These are phyloP conservation scores for Cladosporium velox DNA, from an alignment of 2,329 filamentous ascomycete species.

Conservation along the genomic window DNA sequence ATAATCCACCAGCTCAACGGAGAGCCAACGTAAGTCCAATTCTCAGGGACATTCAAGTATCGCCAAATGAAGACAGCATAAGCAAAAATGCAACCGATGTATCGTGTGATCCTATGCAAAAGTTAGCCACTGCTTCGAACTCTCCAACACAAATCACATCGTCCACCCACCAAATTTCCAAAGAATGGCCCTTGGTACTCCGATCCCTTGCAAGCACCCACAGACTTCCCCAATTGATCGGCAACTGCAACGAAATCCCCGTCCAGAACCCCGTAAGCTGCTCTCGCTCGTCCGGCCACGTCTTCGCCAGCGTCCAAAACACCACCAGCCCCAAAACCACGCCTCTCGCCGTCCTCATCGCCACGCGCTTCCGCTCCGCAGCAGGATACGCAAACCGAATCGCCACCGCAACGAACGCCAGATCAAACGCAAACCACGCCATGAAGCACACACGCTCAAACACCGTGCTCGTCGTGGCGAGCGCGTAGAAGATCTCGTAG, in stretches of 20 bases:
- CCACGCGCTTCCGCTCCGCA: slow-evolving; percentile 28
- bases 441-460: slow-evolving; percentile 42
- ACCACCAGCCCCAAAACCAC: slow-evolving; percentile 35
- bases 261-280: slow-evolving; percentile 46
- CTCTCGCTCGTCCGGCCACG: slow-evolving; percentile 43
- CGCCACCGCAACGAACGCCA: slow-evolving; percentile 39
- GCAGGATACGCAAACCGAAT: slow-evolving; percentile 35
- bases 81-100: slow-evolving; percentile 42
- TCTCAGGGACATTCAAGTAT: slow-evolving; percentile 42
- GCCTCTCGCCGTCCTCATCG: slow-evolving; percentile 33
- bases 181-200: slow-evolving; percentile 42
- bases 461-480: slow-evolving; percentile 38
- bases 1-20: slow-evolving; percentile 40
- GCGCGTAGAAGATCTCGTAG: slow-evolving; percentile 45
- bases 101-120: slow-evolving; percentile 40
- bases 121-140: neutral
- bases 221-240: slow-evolving; percentile 42
- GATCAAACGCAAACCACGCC: slow-evolving; percentile 42
- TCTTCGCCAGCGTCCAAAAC: slow-evolving; percentile 32
- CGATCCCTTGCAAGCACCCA: slow-evolving; percentile 35
- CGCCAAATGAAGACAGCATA: slow-evolving; percentile 44
- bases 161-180: slow-evolving; percentile 43
- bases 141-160: neutral
- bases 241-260: slow-evolving; percentile 41
- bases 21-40: slow-evolving; percentile 43